Base-by-base conservation (phyloP, 352 stramenopile species). In the Thraustochytrium sp. region DNA sequence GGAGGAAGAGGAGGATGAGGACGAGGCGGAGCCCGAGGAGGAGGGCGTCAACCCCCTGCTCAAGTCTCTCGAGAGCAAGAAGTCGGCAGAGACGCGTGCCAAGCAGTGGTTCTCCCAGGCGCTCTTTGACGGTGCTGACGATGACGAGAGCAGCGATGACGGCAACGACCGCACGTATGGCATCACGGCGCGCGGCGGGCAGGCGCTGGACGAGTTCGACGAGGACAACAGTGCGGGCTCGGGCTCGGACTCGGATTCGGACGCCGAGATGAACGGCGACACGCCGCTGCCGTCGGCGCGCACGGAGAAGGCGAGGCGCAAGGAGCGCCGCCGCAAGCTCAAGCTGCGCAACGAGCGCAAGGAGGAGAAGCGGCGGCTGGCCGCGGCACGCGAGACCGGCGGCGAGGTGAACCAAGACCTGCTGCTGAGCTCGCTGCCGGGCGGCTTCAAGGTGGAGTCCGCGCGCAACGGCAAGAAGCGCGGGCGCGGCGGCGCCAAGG, bases 241-340 rank as follows among this genome's bases (percentile, higher is more conserved):
- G 0, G 54, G 38, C 13, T 4, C 3, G 0, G 54, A 78, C 40
- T 38, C 64, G 31, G 46, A 78, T 5, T 13, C 23, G 18, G 65
- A 78, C 5, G 29, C 16, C 26, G 84, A 86, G 13, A 53, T 78
- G n/a, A 36, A 84, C 21, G 44, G 42, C 18, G 78, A 73, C 29
- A 72, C 75, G 83, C n/a, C 68, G 16, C 63, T 86, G 0, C 90
- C 91, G 11, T 99, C 99, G 93, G 96, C 96, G 0, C 98, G 98
- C 88, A 99, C 96, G 0, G 97, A 99, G 82, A 99, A 99, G 86
- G 90, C 99, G 85, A 94, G 97, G 76, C 95, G 97, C 40, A 93
- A 98, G 62, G 94, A 98, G 49, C 99, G 99, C 87, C 91, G 96
- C 23, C 92, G 97, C 78, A 98, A 98, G 68, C 94, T 93, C 0